phyloP scores from a whole-genome alignment of 106 monocot species.

The Acanthochlamys bracteata region DNA sequence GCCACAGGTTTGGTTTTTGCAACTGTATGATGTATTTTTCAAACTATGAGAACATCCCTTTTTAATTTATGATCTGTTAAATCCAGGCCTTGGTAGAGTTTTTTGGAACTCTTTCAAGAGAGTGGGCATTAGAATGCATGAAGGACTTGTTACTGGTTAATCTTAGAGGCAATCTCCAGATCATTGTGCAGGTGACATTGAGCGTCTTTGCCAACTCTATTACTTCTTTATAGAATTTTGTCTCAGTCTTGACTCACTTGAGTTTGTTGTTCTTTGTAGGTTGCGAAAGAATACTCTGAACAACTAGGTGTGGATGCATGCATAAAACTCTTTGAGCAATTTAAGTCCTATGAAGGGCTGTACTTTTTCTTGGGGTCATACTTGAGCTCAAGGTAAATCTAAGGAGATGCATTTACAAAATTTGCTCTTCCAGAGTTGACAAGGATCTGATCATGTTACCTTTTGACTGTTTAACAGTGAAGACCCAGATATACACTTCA shows the following conservation, averaged over 20 bases:
- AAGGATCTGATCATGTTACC: not conserved
- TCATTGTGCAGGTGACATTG: constrained; percentile 81
- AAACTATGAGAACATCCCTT: not conserved
- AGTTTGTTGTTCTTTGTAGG: constrained; percentile 31
- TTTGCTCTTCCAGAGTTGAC: not conserved
- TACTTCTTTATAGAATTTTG: constrained; percentile 1
- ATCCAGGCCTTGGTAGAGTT: constrained; percentile 88
- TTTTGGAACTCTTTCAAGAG: constrained; percentile 95
- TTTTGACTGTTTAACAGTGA: constrained; percentile 47
- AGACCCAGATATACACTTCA: constrained; percentile 97
- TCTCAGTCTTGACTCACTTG: too few relatives aligned
- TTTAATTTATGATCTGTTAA: not conserved
- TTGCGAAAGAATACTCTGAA: constrained; percentile 95
- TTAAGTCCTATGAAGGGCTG: constrained; percentile 76
- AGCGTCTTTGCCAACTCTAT: not conserved
- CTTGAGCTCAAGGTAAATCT: constrained; percentile 80
- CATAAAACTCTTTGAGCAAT: constrained; percentile 80
- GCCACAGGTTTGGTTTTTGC: constrained; percentile 72
- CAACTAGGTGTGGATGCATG: constrained; percentile 87
- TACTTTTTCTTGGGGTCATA: constrained; percentile 97
- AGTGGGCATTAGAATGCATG: constrained; percentile 99
- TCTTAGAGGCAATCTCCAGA: constrained; percentile 97
- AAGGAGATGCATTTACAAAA: not conserved
- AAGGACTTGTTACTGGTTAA: constrained; percentile 94
- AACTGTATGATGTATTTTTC: not conserved